These are phyloP conservation scores for Penicillium sp. DNA, from an alignment of 2,329 filamentous ascomycete species.

Conservation along the genomic window DNA sequence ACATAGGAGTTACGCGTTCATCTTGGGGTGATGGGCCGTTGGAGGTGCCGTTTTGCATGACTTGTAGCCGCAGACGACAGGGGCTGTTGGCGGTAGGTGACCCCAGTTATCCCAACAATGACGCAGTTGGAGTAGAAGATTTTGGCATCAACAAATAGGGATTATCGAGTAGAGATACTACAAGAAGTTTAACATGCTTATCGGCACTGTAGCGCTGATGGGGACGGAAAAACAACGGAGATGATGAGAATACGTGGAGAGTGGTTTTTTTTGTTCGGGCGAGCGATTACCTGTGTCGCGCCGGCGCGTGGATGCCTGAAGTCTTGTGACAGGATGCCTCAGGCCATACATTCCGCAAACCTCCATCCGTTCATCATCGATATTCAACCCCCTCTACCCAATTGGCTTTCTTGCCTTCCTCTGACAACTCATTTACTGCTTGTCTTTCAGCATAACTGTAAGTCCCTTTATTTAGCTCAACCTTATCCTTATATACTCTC, in stretches of 20 bases:
- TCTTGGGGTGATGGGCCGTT: conserved; percentile 42
- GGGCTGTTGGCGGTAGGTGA: conserved; percentile 41
- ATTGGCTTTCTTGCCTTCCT: conserved; percentile 20
- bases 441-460: conserved; percentile 29
- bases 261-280: conserved; percentile 43
- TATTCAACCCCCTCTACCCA: conserved; percentile 22
- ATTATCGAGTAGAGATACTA: conserved; percentile 30
- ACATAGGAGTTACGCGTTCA: conserved; percentile 37
- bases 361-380: conserved; percentile 31
- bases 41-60: conserved; percentile 48
- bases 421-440: conserved; percentile 16
- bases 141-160: conserved; percentile 44
- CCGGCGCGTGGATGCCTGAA: conserved; percentile 18
- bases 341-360: conserved; percentile 23
- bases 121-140: conserved; percentile 34
- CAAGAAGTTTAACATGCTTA: conserved; percentile 46
- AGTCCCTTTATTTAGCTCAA: conserved; percentile 10
- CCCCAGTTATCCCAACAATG: conserved; percentile 48
- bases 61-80: conserved; percentile 43
- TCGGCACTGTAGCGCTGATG: conserved; percentile 43
- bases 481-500: neutral
- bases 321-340: conserved; percentile 16
- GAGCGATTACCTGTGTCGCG: conserved; percentile 28
- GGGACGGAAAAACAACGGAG: conserved; percentile 31
- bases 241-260: conserved; percentile 37